phyloP scores from a whole-genome alignment of 768 basidiomycete genomes.

The Tylopilus rubrobrunneus region DNA sequence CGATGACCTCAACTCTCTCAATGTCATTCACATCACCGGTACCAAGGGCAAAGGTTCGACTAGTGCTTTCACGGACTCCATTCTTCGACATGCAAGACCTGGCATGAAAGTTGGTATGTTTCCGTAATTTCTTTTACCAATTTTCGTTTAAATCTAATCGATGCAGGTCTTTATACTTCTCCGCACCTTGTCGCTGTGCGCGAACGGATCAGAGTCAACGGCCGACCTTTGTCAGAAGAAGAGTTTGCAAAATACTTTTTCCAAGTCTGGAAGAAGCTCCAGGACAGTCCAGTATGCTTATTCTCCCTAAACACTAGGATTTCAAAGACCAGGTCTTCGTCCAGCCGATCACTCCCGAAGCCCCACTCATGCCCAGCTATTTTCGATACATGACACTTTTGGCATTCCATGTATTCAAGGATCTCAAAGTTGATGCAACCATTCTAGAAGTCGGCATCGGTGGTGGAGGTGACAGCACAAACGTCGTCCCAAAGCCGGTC shows the following conservation, averaged over 20 bases:
- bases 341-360: conserved; percentile 49
- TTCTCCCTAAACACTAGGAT: neutral
- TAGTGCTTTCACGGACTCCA: conserved; percentile 86
- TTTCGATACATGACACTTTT: conserved; percentile 92
- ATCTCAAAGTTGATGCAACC: conserved; percentile 80
- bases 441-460: conserved; percentile 97
- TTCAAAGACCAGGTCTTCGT: conserved; percentile 3
- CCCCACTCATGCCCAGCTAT: conserved; percentile 79
- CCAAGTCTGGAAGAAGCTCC: conserved; percentile 88
- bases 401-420: conserved; percentile 86
- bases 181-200: conserved; percentile 95
- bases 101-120: conserved; percentile 76
- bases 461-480: conserved; percentile 92
- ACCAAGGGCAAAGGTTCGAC: conserved; percentile 99
- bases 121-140: neutral
- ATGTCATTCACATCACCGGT: conserved; percentile 94
- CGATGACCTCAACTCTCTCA: conserved; percentile 77
- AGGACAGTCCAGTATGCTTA: conserved; percentile 55
- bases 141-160: neutral
- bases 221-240: conserved; percentile 82
- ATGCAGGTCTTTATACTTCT: conserved; percentile 87
- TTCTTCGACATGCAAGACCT: conserved; percentile 72
- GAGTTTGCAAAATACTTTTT: conserved; percentile 91
- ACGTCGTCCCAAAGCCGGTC: conserved; percentile 88
- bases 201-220: conserved; percentile 93